phyloP scores from a whole-genome alignment of 768 basidiomycete genomes.

The Serpula lacrymans region DNA sequence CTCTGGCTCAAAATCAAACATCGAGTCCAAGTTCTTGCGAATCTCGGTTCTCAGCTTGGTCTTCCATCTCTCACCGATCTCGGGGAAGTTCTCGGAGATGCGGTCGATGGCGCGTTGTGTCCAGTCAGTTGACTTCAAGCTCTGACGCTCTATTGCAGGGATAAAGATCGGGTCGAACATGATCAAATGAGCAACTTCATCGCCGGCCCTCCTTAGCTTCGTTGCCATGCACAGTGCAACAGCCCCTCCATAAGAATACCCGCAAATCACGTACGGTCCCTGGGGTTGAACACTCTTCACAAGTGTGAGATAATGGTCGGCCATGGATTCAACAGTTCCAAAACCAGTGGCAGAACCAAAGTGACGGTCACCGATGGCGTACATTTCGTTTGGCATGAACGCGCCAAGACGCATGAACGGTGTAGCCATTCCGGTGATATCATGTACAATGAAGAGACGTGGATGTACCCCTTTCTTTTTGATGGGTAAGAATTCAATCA shows the following conservation, averaged over 20 bases:
- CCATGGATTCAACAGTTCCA: constrained; percentile 26
- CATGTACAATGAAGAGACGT: constrained; percentile 26
- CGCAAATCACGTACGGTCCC: constrained; percentile 22
- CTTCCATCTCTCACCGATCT: constrained; percentile 29
- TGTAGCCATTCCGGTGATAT: constrained; percentile 29
- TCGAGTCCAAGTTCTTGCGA: constrained; percentile 28
- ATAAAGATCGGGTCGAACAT: constrained; percentile 28
- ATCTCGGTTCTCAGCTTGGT: constrained; percentile 26
- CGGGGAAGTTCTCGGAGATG: constrained; percentile 26
- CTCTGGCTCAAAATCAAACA: constrained; percentile 29
- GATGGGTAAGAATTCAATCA: constrained; percentile 25
- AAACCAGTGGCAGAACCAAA: constrained; percentile 27
- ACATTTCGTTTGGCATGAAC: constrained; percentile 30
- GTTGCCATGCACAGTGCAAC: constrained; percentile 25
- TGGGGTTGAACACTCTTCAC: constrained; percentile 20
- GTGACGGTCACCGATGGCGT: constrained; percentile 30
- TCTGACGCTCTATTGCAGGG: constrained; percentile 21
- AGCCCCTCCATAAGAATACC: constrained; percentile 27
- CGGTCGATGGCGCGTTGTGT: constrained; percentile 25
- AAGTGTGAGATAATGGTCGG: constrained; percentile 28
- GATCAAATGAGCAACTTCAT: constrained; percentile 20
- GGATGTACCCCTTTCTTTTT: constrained; percentile 27
- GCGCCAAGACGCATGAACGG: constrained; percentile 30
- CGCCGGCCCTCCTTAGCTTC: constrained; percentile 20
- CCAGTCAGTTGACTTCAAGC: constrained; percentile 28